Evolutionary conservation across 1,139 yeast species (phyloP).

Genomic region (Magnusiomyces clavatus): DNA sequence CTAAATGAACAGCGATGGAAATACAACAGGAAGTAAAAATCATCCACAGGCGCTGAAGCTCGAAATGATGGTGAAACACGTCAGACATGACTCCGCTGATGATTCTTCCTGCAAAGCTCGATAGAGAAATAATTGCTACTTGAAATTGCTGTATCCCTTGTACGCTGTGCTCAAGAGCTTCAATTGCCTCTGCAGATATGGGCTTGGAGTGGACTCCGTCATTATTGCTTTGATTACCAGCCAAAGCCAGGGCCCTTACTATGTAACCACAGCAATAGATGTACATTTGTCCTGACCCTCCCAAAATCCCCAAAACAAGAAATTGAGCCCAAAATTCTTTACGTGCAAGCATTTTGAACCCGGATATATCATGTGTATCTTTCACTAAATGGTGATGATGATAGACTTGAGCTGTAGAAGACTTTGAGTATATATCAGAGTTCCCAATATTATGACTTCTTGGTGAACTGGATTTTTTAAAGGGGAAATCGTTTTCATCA

Average conservation of each 20-base stretch:
- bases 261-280: slow-evolving; percentile 61
- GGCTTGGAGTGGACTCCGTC: slow-evolving; percentile 17
- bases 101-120: slow-evolving; percentile 57
- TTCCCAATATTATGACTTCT: no score
- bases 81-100: slow-evolving; percentile 60
- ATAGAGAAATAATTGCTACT: slow-evolving; percentile 57
- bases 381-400: neutral
- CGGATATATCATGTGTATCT: slow-evolving; percentile 6
- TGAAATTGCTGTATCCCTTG: slow-evolving; percentile 56
- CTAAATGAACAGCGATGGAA: slow-evolving; percentile 29
- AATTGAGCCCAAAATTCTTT: slow-evolving; percentile 32
- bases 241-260: slow-evolving; percentile 42
- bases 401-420: no score
- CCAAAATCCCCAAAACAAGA: slow-evolving; percentile 47
- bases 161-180: slow-evolving; percentile 16
- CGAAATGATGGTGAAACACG: slow-evolving; percentile 41
- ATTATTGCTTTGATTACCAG: slow-evolving; percentile 25
- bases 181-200: slow-evolving; percentile 15
- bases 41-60: slow-evolving; percentile 62
- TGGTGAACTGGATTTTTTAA: no score
- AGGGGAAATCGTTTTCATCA: no score
- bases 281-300: slow-evolving; percentile 69
- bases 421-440: no score
- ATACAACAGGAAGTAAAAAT: slow-evolving; percentile 42
- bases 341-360: slow-evolving; percentile 16